Conservation (phyloP, 805 yeast genomes). For the Metschnikowia koreensis region DNA sequence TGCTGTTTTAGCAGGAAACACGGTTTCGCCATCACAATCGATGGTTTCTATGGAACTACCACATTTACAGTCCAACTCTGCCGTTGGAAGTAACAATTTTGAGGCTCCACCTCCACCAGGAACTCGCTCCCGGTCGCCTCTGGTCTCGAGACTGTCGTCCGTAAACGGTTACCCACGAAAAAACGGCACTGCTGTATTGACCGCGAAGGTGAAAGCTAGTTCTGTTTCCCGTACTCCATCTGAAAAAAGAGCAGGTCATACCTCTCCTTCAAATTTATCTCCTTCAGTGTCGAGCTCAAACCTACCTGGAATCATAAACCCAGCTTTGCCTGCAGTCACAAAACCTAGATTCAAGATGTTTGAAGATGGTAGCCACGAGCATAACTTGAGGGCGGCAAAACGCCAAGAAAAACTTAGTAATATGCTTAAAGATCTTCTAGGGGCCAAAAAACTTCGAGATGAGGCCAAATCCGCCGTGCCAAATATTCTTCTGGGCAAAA, state of each 20-base stretch:
- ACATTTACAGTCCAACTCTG: neutral
- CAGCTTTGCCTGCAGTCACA: constrained; percentile 8
- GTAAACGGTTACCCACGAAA: constrained; percentile 14
- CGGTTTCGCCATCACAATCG: constrained; percentile 6
- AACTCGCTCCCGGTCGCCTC: constrained; percentile 11
- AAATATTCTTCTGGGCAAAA: constrained; percentile 41
- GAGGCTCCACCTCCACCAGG: neutral
- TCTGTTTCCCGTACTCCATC: constrained; percentile 23
- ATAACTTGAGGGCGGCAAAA: constrained; percentile 69
- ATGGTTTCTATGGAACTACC: constrained; percentile 5
- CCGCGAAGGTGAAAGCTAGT: constrained; percentile 14
- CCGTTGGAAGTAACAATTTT: too few species aligned
- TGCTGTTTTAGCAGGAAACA: neutral
- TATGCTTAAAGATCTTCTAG: constrained; percentile 74
- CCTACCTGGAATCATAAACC: constrained; percentile 11
- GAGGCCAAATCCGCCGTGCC: constrained; percentile 77
- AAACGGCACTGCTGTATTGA: constrained; percentile 4
- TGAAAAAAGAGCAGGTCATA: constrained; percentile 15
- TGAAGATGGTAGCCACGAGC: constrained; percentile 79
- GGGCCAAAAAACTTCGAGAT: constrained; percentile 66
- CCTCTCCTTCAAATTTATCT: constrained; percentile 10
- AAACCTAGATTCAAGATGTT: constrained; percentile 52
- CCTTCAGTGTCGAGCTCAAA: constrained; percentile 14
- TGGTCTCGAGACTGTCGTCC: constrained; percentile 21
- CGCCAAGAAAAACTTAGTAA: constrained; percentile 74